Evolutionary conservation across 139 green algal genomes (phyloP).

Genomic region (Bryopsis sp.): DNA sequence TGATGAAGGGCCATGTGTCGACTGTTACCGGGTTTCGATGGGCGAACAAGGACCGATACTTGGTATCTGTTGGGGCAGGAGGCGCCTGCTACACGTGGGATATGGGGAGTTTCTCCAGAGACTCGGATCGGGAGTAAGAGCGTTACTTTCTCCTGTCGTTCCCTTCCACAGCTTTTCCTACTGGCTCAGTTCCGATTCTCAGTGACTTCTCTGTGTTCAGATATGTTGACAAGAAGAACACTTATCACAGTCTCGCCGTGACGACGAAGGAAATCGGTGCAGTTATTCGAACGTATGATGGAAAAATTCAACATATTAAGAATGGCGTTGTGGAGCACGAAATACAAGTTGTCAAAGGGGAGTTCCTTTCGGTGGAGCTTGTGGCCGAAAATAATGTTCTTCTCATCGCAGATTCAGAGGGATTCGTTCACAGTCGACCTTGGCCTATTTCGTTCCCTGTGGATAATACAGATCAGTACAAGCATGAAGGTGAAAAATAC

Average conservation of each 20-base stretch:
- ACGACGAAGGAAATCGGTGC: no score
- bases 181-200: no score
- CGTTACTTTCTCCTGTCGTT: no score
- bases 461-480: background rate
- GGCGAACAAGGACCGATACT: constrained; percentile 28
- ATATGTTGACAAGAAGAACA: no score
- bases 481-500: background rate
- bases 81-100: constrained; percentile 27
- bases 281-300: constrained; percentile 30
- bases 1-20: constrained; percentile 36
- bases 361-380: constrained; percentile 21
- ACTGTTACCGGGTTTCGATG: constrained; percentile 32
- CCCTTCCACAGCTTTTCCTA: no score
- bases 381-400: constrained; percentile 26
- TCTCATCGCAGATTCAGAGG: constrained; percentile 28
- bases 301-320: constrained; percentile 28
- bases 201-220: no score
- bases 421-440: constrained; percentile 2
- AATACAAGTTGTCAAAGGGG: background rate
- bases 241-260: no score
- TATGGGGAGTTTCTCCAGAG: no score
- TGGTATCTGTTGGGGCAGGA: constrained; percentile 36
- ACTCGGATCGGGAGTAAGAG: no score
- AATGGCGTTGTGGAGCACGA: background rate
- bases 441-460: background rate